Evolutionary conservation across 2,329 filamentous ascomycete species (phyloP).

Genomic region (Fusarium sp.): DNA sequence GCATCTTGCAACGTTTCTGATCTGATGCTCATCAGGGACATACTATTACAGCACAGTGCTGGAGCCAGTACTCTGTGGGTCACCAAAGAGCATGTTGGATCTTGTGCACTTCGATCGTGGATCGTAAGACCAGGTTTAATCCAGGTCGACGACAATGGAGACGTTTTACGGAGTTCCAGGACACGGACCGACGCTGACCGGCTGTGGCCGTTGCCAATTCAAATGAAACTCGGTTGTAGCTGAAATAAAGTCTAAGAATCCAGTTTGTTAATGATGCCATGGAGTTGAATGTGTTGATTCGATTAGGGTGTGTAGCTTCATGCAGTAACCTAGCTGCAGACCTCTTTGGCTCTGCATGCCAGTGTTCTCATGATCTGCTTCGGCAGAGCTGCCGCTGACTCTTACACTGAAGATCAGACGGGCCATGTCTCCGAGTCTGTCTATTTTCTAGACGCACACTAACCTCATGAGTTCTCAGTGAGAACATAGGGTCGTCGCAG

Average conservation of each 20-base stretch:
- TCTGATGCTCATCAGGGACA: slow-evolving; percentile 32
- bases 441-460: slow-evolving; percentile 30
- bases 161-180: slow-evolving; percentile 21
- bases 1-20: slow-evolving; percentile 41
- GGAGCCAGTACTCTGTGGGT: slow-evolving; percentile 24
- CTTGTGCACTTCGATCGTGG: slow-evolving; percentile 46
- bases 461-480: slow-evolving; percentile 20
- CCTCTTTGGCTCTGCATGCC: slow-evolving; percentile 15
- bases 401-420: slow-evolving; percentile 28
- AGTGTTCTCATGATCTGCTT: slow-evolving; percentile 27
- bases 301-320: slow-evolving; percentile 7
- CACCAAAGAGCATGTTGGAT: slow-evolving; percentile 37
- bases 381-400: slow-evolving; percentile 36
- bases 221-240: neutral
- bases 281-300: slow-evolving; percentile 12
- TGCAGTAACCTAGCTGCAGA: slow-evolving; percentile 19
- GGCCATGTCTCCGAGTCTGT: slow-evolving; percentile 27
- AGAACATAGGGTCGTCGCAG: slow-evolving; percentile 21
- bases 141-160: slow-evolving; percentile 24
- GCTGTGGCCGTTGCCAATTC: slow-evolving; percentile 18
- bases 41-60: slow-evolving; percentile 18
- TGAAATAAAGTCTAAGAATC: slow-evolving; percentile 2
- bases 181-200: slow-evolving; percentile 41
- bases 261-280: slow-evolving; percentile 6
- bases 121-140: slow-evolving; percentile 46